These are phyloP conservation scores for Aspergillus sp. DNA, from an alignment of 2,329 filamentous ascomycete genomes.

Conservation along the genomic window DNA sequence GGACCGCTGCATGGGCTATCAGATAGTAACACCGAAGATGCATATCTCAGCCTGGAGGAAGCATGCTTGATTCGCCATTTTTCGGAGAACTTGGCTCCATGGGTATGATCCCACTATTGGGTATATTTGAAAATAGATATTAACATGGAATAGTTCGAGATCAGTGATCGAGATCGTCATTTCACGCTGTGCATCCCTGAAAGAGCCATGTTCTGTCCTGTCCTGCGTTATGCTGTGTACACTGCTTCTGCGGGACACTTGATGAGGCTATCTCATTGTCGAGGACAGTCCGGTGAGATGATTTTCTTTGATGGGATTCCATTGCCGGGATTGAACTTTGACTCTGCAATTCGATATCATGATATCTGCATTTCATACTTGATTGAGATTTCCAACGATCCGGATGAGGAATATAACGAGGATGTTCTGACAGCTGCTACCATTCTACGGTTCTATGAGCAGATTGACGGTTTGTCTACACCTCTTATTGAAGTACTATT, in stretches of 20 bases:
- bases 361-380: conserved; percentile 22
- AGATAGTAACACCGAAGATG: neutral
- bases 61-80: conserved; percentile 7
- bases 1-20: conserved; percentile 2
- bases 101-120: no score
- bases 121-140: no score
- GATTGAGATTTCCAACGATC: conserved; percentile 24
- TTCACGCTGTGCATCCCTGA: conserved; percentile 7
- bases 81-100: conserved; percentile 4
- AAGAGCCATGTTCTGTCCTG: conserved; percentile 8
- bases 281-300: neutral
- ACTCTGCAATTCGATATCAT: conserved; percentile 21
- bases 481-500: conserved; percentile 39
- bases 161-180: conserved; percentile 6
- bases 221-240: conserved; percentile 6
- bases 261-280: neutral
- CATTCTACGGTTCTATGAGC: conserved; percentile 54
- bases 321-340: conserved; percentile 3
- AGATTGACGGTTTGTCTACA: conserved; percentile 47
- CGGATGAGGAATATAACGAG: conserved; percentile 43
- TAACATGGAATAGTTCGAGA: no score
- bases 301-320: conserved; percentile 3
- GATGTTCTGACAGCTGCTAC: conserved; percentile 53
- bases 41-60: conserved; percentile 4
- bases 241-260: conserved; percentile 9